Conservation (phyloP, 164 flowering plant species). For the Malania oleifera region DNA sequence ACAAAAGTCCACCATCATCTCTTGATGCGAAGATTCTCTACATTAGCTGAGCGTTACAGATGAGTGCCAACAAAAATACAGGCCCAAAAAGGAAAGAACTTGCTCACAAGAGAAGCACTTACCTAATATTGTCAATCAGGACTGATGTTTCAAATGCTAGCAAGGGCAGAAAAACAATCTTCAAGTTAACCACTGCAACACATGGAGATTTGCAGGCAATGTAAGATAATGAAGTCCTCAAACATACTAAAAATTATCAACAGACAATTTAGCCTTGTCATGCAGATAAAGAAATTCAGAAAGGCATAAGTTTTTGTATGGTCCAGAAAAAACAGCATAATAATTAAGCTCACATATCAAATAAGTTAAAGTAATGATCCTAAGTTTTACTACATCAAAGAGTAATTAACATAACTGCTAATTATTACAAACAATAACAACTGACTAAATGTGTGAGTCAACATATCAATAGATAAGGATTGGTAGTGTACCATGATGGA, state of each 20-base stretch:
- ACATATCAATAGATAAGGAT: background rate
- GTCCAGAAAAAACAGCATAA: background rate
- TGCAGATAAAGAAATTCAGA: background rate
- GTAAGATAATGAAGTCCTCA: slow-evolving; percentile 8
- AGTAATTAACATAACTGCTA: no score
- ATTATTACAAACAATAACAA: background rate
- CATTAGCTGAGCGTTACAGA: no score
- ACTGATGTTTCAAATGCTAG: slow-evolving; percentile 67
- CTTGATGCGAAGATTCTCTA: no score
- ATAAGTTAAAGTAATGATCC: background rate
- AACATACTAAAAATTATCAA: background rate
- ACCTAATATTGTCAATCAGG: slow-evolving; percentile 92
- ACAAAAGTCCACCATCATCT: no score
- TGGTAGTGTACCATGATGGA: slow-evolving; percentile 24
- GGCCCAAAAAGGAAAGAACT: no score
- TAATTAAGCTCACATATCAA: background rate
- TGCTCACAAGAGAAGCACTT: no score
- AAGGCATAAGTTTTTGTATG: background rate
- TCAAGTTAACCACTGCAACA: slow-evolving; percentile 62
- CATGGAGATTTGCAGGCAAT: no score
- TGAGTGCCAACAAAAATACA: no score
- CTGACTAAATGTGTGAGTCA: background rate
- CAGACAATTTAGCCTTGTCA: background rate
- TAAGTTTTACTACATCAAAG: no score
- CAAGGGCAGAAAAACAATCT: slow-evolving; percentile 85